Percentiles rank a stretch among this genome's conserved stretches.
phyloP scores from a whole-genome alignment of 768 basidiomycete species.

The Mycena rebaudengoi region DNA sequence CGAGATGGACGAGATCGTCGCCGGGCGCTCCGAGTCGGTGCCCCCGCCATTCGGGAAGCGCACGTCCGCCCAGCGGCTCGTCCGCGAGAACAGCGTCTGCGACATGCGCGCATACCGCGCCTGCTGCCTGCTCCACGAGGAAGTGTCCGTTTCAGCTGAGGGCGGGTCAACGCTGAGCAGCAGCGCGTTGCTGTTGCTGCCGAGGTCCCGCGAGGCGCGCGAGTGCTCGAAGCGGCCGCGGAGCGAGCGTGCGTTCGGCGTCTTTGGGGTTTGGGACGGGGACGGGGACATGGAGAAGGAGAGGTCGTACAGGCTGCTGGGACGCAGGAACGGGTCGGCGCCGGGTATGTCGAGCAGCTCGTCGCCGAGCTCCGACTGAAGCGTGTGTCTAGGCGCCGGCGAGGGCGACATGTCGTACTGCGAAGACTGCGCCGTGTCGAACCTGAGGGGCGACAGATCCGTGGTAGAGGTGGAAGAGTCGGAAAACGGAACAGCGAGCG shows the following conservation, averaged over 20 bases:
- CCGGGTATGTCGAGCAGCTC: no score
- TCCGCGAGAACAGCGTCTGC: slow-evolving; percentile 65
- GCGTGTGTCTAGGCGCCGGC: slow-evolving; percentile 41
- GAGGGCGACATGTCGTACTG: slow-evolving; percentile 30
- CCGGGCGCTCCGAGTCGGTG: slow-evolving; percentile 22
- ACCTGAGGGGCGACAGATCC: slow-evolving; percentile 44
- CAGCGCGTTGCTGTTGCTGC: slow-evolving; percentile 32
- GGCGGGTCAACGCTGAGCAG: slow-evolving; percentile 53
- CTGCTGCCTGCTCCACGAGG: slow-evolving; percentile 30
- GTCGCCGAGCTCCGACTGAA: slow-evolving; percentile 68
- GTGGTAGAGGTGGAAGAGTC: slow-evolving; percentile 45
- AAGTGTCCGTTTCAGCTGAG: slow-evolving; percentile 37
- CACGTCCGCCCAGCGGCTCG: slow-evolving; percentile 65
- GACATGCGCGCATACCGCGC: slow-evolving; percentile 51
- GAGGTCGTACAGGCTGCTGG: slow-evolving; percentile 65
- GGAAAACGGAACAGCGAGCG: slow-evolving; percentile 24
- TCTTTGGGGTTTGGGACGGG: slow-evolving; percentile 41
- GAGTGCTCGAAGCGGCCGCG: slow-evolving; percentile 1
- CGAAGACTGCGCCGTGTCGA: slow-evolving; percentile 32
- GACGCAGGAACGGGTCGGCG: slow-evolving; percentile 41
- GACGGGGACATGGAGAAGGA: slow-evolving; percentile 54
- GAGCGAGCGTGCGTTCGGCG: slow-evolving; percentile 26
- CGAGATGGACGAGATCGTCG: slow-evolving; percentile 25
- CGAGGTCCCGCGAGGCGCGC: neutral
- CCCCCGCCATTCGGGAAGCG: slow-evolving; percentile 47